Evolutionary conservation across 1,284 basidiomycete species (phyloP), one percentile per base, ranked within the genome.

Genomic region (Peniophora sp.): DNA sequence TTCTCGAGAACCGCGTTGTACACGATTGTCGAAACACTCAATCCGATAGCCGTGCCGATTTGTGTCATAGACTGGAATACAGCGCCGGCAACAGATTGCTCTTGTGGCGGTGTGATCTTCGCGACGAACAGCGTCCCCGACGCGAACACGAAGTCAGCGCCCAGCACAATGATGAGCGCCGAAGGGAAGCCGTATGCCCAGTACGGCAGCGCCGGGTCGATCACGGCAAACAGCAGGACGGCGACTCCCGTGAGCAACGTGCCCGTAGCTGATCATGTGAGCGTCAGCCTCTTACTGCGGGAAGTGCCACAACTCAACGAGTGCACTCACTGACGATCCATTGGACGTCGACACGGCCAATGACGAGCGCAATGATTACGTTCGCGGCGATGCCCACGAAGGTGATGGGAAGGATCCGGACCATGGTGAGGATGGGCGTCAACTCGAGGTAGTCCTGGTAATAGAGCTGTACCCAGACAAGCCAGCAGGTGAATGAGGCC

Each of bases 121-220:
- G 88, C 81, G 49, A 92, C 78, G 61, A 88, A 92, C 18, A 92
- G 70, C 1, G 81, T 83, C 1, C 88, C 89, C 1, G 80, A 72
- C 0, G 88, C 73, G 62, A 85, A 90, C 11, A 90, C 79, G 59
- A 92, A 88, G 62, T 92, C 89, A 0, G 82, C 86, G 34, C 90
- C 90, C 42, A 88, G 73, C 22, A 91, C 88, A 12, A 76, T 68
- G 50, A 89, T 59, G 54, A 85, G 73, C 36, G 90, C 81, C 1
- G 85, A 80, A 3, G 89, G 87, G 69, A 96, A 93, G 14, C 83
- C 84, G 52, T 78, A 87, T 1, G 81, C 80, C 90, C 90, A 94
- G 64, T 87, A 96, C 1, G 79, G 65, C 3, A 73, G 73, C 2
- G 69, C 54, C 0, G 82, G 75, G 14, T 78, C 60, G 52, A 92